These are phyloP conservation scores for Hypomontagnella monticulosa DNA, from an alignment of 495 filamentous ascomycete genomes.

Conservation along the genomic window DNA sequence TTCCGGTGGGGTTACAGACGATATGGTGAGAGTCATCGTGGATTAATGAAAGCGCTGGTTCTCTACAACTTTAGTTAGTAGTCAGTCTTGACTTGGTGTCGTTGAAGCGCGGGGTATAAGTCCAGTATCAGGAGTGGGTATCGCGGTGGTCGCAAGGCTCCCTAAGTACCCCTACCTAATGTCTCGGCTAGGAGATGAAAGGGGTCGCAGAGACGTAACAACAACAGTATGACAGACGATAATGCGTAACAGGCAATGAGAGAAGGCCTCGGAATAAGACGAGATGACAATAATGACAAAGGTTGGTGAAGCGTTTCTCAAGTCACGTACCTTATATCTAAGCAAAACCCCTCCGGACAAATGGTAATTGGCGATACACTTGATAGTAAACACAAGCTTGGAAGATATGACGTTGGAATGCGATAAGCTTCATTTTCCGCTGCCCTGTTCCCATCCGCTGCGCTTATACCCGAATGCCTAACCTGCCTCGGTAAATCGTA, in stretches of 20 bases:
- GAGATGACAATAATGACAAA: too few relatives aligned
- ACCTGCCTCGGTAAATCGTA: conserved; percentile 26
- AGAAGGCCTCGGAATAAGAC: too few relatives aligned
- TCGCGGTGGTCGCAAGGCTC: too few relatives aligned
- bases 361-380: neutral
- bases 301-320: too few relatives aligned
- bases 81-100: neutral
- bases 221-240: too few relatives aligned
- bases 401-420: conserved; percentile 5
- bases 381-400: neutral
- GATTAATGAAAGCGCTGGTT: neutral
- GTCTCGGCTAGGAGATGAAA: too few relatives aligned
- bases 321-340: too few relatives aligned
- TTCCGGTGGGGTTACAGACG: conserved; percentile 67
- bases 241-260: too few relatives aligned
- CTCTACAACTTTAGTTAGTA: neutral
- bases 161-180: too few relatives aligned
- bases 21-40: conserved; percentile 55
- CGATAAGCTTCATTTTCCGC: conserved; percentile 10
- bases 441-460: neutral
- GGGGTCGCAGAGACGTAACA: too few relatives aligned
- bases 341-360: neutral
- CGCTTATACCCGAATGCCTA: conserved; percentile 29
- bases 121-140: too few relatives aligned
- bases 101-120: conserved; percentile 7